A percentile compares a stretch with the other conserved stretches of the same genome.
phyloP scores from a whole-genome alignment of 148 eudicot species.

The Cornus kousa region DNA sequence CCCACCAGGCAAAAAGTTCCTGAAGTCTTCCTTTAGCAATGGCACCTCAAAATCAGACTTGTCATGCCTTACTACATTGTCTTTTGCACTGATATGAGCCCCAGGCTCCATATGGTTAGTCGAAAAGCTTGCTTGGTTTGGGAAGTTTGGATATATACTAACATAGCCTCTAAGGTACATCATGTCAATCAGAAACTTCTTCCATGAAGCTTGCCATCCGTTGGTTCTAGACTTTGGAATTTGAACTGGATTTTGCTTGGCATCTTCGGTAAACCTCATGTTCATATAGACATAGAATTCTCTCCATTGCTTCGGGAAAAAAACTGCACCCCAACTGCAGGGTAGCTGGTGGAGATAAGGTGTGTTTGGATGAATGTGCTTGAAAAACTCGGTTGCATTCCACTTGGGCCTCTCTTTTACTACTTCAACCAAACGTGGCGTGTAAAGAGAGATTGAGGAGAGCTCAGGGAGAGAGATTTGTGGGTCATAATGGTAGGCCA shows the following conservation, averaged over 20 bases:
- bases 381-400: constrained; percentile 84
- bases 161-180: constrained; percentile 94
- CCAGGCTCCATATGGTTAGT: constrained; percentile 99
- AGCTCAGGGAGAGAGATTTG: constrained; percentile 88
- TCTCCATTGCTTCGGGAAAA: constrained; percentile 96
- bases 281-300: constrained; percentile 99
- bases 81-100: constrained; percentile 84
- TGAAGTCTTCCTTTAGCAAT: constrained; percentile 62
- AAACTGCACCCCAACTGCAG: constrained; percentile 96
- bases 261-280: constrained; percentile 89
- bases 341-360: constrained; percentile 94
- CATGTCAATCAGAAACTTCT: constrained; percentile 92
- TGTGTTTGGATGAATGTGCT: constrained; percentile 82
- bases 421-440: constrained; percentile 85
- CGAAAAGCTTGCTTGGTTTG: constrained; percentile 83
- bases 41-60: constrained; percentile 94
- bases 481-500: constrained; percentile 86
- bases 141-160: constrained; percentile 84
- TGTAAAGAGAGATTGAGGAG: constrained; percentile 85
- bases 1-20: constrained; percentile 60
- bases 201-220: constrained; percentile 99
- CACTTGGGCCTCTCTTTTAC: constrained; percentile 91
- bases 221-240: constrained; percentile 91
- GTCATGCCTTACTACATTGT: constrained; percentile 67
- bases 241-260: constrained; percentile 88